Evolutionary conservation across 2,329 filamentous ascomycete genomes (phyloP).

Genomic region (Pseudogymnoascus verrucosus): DNA sequence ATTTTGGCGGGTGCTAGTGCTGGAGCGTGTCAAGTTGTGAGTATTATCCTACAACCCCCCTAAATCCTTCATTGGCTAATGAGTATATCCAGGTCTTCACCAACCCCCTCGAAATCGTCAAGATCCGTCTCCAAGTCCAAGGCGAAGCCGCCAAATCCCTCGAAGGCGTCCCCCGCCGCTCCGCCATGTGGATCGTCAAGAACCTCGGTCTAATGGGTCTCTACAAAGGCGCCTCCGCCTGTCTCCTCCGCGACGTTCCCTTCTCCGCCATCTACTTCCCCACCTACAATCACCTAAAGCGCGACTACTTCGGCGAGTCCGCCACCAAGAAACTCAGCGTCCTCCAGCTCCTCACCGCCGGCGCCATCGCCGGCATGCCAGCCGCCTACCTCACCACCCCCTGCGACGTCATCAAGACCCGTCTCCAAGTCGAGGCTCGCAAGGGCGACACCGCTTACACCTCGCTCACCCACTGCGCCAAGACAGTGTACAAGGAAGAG

Average conservation of each 20-base stretch:
- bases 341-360: slow-evolving; percentile 82
- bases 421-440: slow-evolving; percentile 91
- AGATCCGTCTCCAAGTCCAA: slow-evolving; percentile 96
- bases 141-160: slow-evolving; percentile 87
- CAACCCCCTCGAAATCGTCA: slow-evolving; percentile 97
- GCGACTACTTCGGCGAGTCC: slow-evolving; percentile 86
- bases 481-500: slow-evolving; percentile 79
- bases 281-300: slow-evolving; percentile 89
- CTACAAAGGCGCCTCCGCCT: slow-evolving; percentile 94
- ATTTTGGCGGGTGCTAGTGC: slow-evolving; percentile 81
- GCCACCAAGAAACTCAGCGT: slow-evolving; percentile 81
- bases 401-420: slow-evolving; percentile 98
- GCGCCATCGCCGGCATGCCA: slow-evolving; percentile 89
- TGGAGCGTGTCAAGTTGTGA: slow-evolving; percentile 91
- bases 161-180: slow-evolving; percentile 75
- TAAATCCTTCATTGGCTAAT: slow-evolving; percentile 11
- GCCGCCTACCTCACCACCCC: slow-evolving; percentile 93
- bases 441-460: slow-evolving; percentile 90
- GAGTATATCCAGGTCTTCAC: slow-evolving; percentile 65
- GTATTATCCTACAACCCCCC: slow-evolving; percentile 31
- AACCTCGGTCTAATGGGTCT: slow-evolving; percentile 90
- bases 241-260: slow-evolving; percentile 88
- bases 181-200: slow-evolving; percentile 94
- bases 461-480: slow-evolving; percentile 75
- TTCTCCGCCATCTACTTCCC: slow-evolving; percentile 99